These are phyloP conservation scores for Neofusicoccum cordaticola DNA, from an alignment of 2,329 filamentous ascomycete genomes.

Conservation along the genomic window DNA sequence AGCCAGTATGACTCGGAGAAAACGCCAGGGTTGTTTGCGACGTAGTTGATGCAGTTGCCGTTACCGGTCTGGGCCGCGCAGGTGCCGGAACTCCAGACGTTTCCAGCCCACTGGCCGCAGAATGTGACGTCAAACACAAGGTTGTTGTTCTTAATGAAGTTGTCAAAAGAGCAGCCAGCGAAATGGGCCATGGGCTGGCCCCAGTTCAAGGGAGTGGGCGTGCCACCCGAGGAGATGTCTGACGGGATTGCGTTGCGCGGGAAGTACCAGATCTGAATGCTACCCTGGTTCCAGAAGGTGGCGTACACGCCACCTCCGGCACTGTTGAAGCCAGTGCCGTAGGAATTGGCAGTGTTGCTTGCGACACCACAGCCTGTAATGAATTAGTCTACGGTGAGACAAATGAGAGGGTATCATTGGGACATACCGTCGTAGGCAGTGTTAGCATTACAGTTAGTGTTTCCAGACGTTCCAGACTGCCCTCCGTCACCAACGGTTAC, in stretches of 20 bases:
- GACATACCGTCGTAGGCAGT: slow-evolving; percentile 27
- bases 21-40: slow-evolving; percentile 35
- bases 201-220: slow-evolving; percentile 43
- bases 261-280: slow-evolving; percentile 50
- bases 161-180: slow-evolving; percentile 37
- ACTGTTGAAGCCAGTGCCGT: slow-evolving; percentile 39
- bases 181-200: slow-evolving; percentile 39
- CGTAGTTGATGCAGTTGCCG: slow-evolving; percentile 37
- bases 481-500: slow-evolving; percentile 33
- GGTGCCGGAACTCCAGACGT: slow-evolving; percentile 37
- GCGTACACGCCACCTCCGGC: slow-evolving; percentile 45
- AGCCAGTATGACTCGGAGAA: slow-evolving; percentile 40
- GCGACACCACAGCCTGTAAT: slow-evolving; percentile 30
- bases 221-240: slow-evolving; percentile 38
- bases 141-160: slow-evolving; percentile 35
- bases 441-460: slow-evolving; percentile 35
- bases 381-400: not conserved
- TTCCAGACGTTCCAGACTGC: slow-evolving; percentile 29
- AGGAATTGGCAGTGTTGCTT: slow-evolving; percentile 29
- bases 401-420: too few relatives aligned
- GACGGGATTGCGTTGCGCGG: slow-evolving; percentile 38
- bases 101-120: slow-evolving; percentile 56
- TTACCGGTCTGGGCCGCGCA: slow-evolving; percentile 28
- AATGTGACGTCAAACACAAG: slow-evolving; percentile 52
- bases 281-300: slow-evolving; percentile 39